Evolutionary conservation across 108 stramenopile genomes (phyloP).

Genomic region (Nitzschia inconspicua): DNA sequence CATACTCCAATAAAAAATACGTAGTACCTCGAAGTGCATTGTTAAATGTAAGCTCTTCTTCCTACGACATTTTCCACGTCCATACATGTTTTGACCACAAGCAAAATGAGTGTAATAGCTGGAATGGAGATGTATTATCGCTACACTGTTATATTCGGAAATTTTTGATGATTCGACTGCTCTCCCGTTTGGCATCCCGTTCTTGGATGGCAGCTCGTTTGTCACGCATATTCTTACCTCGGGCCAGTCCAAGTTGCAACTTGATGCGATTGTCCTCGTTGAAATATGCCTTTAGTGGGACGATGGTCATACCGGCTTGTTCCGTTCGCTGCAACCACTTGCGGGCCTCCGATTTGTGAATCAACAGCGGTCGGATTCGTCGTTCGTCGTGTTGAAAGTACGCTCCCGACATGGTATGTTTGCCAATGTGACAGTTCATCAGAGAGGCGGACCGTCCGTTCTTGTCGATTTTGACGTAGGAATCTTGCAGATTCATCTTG

Average conservation of each 20-base stretch:
- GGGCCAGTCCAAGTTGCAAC: slow-evolving; percentile 74
- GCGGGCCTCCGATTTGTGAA: slow-evolving; percentile 62
- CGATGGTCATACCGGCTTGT: slow-evolving; percentile 59
- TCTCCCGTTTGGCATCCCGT: slow-evolving; percentile 71
- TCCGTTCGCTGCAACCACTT: slow-evolving; percentile 42
- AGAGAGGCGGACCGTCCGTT: slow-evolving; percentile 56
- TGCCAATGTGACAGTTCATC: slow-evolving; percentile 81
- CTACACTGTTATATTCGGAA: slow-evolving; percentile 40
- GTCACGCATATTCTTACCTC: slow-evolving; percentile 83
- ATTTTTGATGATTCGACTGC: slow-evolving; percentile 69
- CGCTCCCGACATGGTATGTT: slow-evolving; percentile 62
- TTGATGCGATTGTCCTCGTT: slow-evolving; percentile 80
- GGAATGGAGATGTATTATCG: neutral
- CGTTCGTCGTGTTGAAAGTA: slow-evolving; percentile 84
- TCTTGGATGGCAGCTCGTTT: slow-evolving; percentile 79
- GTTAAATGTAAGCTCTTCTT: no score
- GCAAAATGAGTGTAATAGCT: neutral
- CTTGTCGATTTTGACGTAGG: slow-evolving; percentile 55
- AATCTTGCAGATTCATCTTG: slow-evolving; percentile 85
- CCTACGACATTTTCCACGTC: no score
- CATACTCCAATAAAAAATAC: no score
- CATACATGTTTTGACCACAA: no score
- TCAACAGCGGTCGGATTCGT: slow-evolving; percentile 48
- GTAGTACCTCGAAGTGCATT: no score
- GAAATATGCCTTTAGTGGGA: slow-evolving; percentile 85